Evolutionary conservation across 2,329 filamentous ascomycete species (phyloP).

Genomic region (Aureobasidium sp.): DNA sequence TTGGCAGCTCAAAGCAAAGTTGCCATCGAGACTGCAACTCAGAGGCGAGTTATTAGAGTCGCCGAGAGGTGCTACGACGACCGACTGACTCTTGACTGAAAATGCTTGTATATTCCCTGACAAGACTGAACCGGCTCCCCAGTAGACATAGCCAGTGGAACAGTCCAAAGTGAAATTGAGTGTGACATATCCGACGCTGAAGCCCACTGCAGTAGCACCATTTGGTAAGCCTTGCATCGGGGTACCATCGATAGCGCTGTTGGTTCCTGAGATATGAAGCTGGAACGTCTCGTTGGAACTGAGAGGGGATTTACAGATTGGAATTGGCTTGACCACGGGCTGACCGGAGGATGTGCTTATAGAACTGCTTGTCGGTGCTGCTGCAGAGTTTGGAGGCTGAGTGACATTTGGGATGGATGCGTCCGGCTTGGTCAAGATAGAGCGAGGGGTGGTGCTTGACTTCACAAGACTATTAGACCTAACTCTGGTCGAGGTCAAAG

Average conservation of each 20-base stretch:
- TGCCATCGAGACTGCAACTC: constrained; percentile 10
- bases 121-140: constrained; percentile 4
- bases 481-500: not conserved
- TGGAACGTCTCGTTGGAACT: constrained; percentile 2
- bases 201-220: constrained; percentile 16
- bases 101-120: constrained; percentile 16
- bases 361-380: not conserved
- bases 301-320: constrained; percentile 4
- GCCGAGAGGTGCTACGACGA: constrained; percentile 15
- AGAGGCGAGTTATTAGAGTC: constrained; percentile 9
- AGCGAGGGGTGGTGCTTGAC: not conserved
- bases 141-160: constrained; percentile 14
- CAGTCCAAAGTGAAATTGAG: constrained; percentile 19
- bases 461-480: not conserved
- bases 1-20: constrained; percentile 13
- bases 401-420: not conserved
- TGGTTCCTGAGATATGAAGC: constrained; percentile 3
- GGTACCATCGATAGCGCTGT: constrained; percentile 4
- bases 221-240: constrained; percentile 15
- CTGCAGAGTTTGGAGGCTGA: not conserved
- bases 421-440: not conserved
- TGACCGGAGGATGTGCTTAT: not conserved
- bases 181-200: constrained; percentile 12
- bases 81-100: constrained; percentile 9
- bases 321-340: not conserved